A percentile compares a stretch with the other conserved stretches of the same genome.
phyloP scores from a whole-genome alignment of 495 filamentous ascomycete species.

The Podospora comata region DNA sequence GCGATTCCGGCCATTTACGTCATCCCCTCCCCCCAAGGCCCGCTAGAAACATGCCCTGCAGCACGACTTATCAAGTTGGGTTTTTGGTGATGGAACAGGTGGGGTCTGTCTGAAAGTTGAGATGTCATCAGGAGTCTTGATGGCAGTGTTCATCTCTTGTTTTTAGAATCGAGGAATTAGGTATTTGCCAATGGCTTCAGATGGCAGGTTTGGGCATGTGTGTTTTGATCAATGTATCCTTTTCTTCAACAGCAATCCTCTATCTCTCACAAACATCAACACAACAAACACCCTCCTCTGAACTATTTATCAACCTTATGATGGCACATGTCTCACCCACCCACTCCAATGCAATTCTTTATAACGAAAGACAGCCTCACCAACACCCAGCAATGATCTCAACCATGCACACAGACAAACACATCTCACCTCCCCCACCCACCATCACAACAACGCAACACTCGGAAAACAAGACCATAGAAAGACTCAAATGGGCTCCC shows the following conservation, averaged over 20 bases:
- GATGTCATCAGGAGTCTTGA: not conserved
- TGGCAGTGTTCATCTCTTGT: not conserved
- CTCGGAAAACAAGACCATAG: not conserved
- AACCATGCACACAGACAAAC: not conserved
- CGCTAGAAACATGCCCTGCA: not conserved
- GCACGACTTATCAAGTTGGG: not conserved
- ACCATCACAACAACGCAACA: not conserved
- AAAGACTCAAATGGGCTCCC: constrained; percentile 3
- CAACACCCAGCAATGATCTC: not conserved
- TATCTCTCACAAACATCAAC: not conserved
- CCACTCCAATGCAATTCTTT: not conserved
- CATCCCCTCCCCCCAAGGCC: not conserved
- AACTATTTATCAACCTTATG: not conserved
- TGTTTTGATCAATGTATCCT: not conserved
- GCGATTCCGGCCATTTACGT: not conserved
- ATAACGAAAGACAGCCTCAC: not conserved
- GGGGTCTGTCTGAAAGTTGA: not conserved
- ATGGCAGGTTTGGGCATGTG: not conserved
- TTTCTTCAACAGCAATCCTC: not conserved
- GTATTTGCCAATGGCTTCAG: not conserved
- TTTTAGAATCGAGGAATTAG: not conserved
- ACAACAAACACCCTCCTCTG: not conserved
- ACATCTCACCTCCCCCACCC: not conserved
- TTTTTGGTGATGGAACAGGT: not conserved
- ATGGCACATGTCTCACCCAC: not conserved